These are phyloP conservation scores for Globisporangium irregulare DNA, from an alignment of 352 stramenopile species.

Conservation along the genomic window DNA sequence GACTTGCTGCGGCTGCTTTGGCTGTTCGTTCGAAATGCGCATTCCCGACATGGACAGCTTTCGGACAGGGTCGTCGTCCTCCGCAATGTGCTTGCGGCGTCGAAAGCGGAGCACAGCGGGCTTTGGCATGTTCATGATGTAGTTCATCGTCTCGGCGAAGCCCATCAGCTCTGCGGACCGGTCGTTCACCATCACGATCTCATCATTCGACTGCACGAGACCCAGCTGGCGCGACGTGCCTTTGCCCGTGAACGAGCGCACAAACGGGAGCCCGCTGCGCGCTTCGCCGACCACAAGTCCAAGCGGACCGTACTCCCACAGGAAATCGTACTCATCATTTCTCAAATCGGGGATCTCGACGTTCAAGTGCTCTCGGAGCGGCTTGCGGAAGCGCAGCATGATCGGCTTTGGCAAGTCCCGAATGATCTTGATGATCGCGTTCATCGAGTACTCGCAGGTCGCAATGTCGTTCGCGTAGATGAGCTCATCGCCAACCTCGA, in stretches of 20 bases:
- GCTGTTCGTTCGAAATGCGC: slow-evolving; percentile 10
- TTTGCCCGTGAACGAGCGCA: slow-evolving; percentile 80
- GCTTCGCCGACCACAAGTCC: slow-evolving; percentile 72
- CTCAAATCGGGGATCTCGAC: slow-evolving; percentile 46
- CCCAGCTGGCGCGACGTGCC: slow-evolving; percentile 67
- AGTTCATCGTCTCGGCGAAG: slow-evolving; percentile 80
- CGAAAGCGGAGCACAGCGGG: slow-evolving; percentile 75
- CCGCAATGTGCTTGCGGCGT: slow-evolving; percentile 14
- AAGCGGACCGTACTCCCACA: slow-evolving; percentile 78
- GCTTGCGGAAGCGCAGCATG: slow-evolving; percentile 68
- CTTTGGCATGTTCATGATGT: slow-evolving; percentile 85
- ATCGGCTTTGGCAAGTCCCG: slow-evolving; percentile 79
- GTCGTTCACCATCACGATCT: slow-evolving; percentile 84
- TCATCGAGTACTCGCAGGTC: slow-evolving; percentile 69
- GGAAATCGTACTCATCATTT: slow-evolving; percentile 79
- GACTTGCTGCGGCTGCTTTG: slow-evolving; percentile 24
- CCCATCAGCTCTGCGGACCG: slow-evolving; percentile 40
- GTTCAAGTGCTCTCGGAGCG: slow-evolving; percentile 42
- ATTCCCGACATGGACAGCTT: slow-evolving; percentile 8
- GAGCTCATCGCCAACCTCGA: slow-evolving; percentile 61
- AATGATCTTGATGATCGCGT: slow-evolving; percentile 69
- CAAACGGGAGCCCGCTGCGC: slow-evolving; percentile 51
- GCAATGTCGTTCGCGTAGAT: slow-evolving; percentile 80
- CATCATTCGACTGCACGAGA: slow-evolving; percentile 70
- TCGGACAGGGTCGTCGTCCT: background rate